Evolutionary conservation across 164 flowering plant genomes (phyloP).

Genomic region (Dillenia suffruticosa): DNA sequence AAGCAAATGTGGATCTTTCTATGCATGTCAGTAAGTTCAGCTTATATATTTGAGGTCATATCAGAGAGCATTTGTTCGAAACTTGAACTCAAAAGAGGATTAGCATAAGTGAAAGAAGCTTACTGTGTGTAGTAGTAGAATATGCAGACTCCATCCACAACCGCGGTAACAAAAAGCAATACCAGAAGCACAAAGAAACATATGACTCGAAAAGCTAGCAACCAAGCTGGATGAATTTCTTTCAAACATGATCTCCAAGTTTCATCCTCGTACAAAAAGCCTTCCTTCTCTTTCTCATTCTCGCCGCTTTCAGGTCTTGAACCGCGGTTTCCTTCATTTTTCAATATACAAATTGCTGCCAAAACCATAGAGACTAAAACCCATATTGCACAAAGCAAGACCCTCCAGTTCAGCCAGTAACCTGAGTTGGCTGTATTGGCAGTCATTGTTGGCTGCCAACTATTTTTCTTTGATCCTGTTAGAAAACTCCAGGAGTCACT

Average conservation of each 20-base stretch:
- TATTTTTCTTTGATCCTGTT: constrained; percentile 46
- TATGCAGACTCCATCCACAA: constrained; percentile 64
- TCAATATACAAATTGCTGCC: constrained; percentile 55
- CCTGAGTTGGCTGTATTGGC: constrained; percentile 47
- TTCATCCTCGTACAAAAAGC: constrained; percentile 65
- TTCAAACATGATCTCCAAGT: constrained; percentile 81
- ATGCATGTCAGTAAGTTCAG: too few species aligned
- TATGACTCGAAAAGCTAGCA: constrained; percentile 57
- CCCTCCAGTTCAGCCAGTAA: constrained; percentile 93
- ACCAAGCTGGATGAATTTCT: constrained; percentile 85
- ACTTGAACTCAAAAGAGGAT: too few species aligned
- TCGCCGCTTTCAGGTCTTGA: constrained; percentile 16
- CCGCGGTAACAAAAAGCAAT: constrained; percentile 38
- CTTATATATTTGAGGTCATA: too few species aligned
- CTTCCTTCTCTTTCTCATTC: constrained; percentile 20
- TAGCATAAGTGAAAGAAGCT: constrained; percentile 24
- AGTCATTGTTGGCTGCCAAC: constrained; percentile 73
- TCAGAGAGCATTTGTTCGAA: too few species aligned
- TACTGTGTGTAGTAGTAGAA: constrained; percentile 91
- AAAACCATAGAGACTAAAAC: constrained; percentile 30
- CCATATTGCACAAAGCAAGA: constrained; percentile 57
- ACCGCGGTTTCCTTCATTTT: constrained; percentile 40
- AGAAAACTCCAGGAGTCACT: constrained; percentile 40
- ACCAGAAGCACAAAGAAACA: constrained; percentile 59
- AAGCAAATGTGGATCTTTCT: too few species aligned